phyloP scores from a whole-genome alignment of 2,329 filamentous ascomycete species.

The Fusarium buxicola region DNA sequence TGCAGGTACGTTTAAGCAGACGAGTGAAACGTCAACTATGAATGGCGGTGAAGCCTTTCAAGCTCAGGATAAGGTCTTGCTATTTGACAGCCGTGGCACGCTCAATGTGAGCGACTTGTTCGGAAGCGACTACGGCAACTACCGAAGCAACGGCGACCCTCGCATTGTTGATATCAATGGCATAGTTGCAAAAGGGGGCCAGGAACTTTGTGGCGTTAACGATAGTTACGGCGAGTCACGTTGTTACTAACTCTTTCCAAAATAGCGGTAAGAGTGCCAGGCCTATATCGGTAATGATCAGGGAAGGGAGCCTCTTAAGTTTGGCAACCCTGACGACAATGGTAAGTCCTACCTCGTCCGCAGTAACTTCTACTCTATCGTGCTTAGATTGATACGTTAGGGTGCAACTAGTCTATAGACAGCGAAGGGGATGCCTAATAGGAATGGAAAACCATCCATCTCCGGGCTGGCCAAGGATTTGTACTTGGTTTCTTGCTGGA shows the following conservation, averaged over 20 bases:
- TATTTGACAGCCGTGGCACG: slow-evolving; percentile 49
- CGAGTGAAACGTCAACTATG: slow-evolving; percentile 51
- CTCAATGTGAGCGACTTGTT: slow-evolving; percentile 42
- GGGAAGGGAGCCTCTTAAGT: slow-evolving; percentile 3
- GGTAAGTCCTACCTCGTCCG: slow-evolving; percentile 8
- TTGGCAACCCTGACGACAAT: background rate
- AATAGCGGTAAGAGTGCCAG: slow-evolving; percentile 12
- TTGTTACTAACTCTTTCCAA: slow-evolving; percentile 8
- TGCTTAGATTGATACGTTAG: too few relatives aligned
- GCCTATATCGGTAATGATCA: slow-evolving; percentile 1
- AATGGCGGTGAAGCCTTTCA: slow-evolving; percentile 34
- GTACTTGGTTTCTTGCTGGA: too few relatives aligned
- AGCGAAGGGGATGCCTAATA: too few relatives aligned
- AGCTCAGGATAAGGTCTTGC: slow-evolving; percentile 43
- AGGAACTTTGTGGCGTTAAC: slow-evolving; percentile 8
- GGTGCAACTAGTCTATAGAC: too few relatives aligned
- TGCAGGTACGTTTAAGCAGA: slow-evolving; percentile 49
- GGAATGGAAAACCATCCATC: too few relatives aligned
- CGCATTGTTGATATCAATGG: slow-evolving; percentile 6
- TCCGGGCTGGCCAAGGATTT: too few relatives aligned
- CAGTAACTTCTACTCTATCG: too few relatives aligned
- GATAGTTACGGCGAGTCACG: slow-evolving; percentile 6
- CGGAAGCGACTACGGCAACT: slow-evolving; percentile 47
- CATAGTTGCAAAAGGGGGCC: background rate
- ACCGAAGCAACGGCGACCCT: background rate